Evolutionary conservation across 2,329 filamentous ascomycete species (phyloP), one percentile per base, ranked within the genome.

Genomic region (Lachnellula occidentalis): DNA sequence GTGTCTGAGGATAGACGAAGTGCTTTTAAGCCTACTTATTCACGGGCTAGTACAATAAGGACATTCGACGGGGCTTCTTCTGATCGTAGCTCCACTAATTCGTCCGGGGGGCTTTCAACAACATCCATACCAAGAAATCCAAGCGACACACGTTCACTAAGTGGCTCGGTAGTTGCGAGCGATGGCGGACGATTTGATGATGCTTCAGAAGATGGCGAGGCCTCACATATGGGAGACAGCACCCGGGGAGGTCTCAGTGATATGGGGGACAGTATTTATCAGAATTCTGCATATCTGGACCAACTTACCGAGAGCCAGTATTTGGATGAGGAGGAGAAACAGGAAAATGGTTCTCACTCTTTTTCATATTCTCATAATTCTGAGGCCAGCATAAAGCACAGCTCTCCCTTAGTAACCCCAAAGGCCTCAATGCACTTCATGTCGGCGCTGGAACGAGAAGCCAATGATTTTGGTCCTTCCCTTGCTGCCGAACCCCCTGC

Each of bases 331-430:
- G 54, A 56, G 6, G 60, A 61, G 19, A 70, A 72, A 34, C 55
- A 59, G 1, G 71, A 72, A 36, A 63, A 63, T 3, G 68, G 69
- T 3, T 70, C 70, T 17, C 31, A 52, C 19, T 34, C 50, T 22
- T 27, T 56, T 21, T 54, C 53, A 39, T 51, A 31, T 31, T 55
- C 45, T 21, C 48, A 24, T 19, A 52, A 19, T 43, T 37, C 49
- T 17, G 43, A 9, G 37, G n/a, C 15, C 63, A 73, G 45, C 54
- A 67, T 57, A 58, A 70, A 66, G 15, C 73, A 59, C 61, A n/a
- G 61, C 5, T 74, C 73, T 7, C 62, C 71, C 3, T 53, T 68
- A 5, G 74, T 77, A 6, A 85, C 81, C 0, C 82, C 82, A 1
- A 74, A 78, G 42, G 81, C 80, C 3, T 80, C 77, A 3, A 64